These are phyloP conservation scores for Medicago truncatula DNA, from an alignment of 306 rosid species.

Conservation along the genomic window DNA sequence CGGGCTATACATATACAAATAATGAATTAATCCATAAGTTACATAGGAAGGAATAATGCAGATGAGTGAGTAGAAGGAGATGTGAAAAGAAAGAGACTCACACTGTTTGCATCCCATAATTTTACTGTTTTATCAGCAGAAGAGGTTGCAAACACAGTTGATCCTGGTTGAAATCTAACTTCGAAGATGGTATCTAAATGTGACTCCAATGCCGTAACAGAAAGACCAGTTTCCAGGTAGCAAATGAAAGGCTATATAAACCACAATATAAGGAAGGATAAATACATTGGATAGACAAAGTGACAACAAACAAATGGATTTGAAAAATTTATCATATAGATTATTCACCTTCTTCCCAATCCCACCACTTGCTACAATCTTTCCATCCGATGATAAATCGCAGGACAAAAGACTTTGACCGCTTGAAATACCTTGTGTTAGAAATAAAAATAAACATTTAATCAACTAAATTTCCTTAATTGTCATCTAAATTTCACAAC, in stretches of 20 bases:
- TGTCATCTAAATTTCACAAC: neutral
- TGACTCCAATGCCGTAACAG: neutral
- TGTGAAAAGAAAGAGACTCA: neutral
- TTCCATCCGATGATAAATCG: conserved; percentile 18
- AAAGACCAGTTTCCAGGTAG: neutral
- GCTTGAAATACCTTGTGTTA: conserved; percentile 17
- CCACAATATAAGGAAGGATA: neutral
- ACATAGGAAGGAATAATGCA: neutral
- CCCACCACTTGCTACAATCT: conserved; percentile 10
- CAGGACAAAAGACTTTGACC: neutral
- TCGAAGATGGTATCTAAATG: neutral
- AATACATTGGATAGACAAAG: neutral
- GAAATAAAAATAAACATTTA: neutral
- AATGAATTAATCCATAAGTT: neutral
- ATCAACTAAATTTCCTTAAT: neutral
- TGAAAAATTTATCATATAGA: neutral
- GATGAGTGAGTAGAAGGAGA: neutral
- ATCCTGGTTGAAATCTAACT: conserved; percentile 6
- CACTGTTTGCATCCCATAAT: conserved; percentile 1
- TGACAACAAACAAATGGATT: neutral
- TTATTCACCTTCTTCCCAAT: neutral
- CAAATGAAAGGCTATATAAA: conserved; percentile 17
- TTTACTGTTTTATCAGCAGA: conserved; percentile 13
- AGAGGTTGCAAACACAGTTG: conserved; percentile 6
- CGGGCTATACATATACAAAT: conserved; percentile 8